Evolutionary conservation across 208 protist genomes (phyloP).

Genomic region (Kentomonas sorsogonicus): DNA sequence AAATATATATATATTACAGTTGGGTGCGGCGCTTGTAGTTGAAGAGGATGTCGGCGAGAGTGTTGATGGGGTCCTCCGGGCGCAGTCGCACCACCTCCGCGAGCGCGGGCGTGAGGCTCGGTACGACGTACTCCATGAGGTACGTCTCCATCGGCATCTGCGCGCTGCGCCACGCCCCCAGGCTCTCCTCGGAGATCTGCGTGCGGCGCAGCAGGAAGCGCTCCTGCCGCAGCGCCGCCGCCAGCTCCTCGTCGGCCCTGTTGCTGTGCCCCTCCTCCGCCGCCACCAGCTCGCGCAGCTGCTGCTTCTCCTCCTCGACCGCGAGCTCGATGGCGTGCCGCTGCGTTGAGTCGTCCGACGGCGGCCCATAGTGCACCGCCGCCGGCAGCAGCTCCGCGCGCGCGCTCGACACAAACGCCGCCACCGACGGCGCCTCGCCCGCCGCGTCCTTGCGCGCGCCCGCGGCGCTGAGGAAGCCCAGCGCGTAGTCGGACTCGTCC

Average conservation of each 20-base stretch:
- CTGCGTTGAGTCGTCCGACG: too few species aligned
- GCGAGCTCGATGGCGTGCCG: background rate
- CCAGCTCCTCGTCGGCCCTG: conserved; percentile 19
- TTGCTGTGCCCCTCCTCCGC: conserved; percentile 15
- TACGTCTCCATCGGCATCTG: conserved; percentile 79
- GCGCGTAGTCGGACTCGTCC: too few species aligned
- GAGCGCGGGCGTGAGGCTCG: conserved; percentile 86
- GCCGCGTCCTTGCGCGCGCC: too few species aligned
- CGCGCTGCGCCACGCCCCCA: conserved; percentile 14
- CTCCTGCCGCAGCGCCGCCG: conserved; percentile 30
- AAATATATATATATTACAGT: conserved; percentile 17
- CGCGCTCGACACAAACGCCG: too few species aligned
- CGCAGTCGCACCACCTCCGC: conserved; percentile 83
- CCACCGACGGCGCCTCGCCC: too few species aligned
- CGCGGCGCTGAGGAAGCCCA: too few species aligned
- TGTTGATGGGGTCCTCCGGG: conserved; percentile 90
- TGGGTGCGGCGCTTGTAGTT: conserved; percentile 55
- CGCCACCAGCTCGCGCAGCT: conserved; percentile 12
- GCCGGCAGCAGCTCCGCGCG: too few species aligned
- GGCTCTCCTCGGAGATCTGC: conserved; percentile 48
- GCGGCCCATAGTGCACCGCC: too few species aligned
- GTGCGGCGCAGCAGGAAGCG: conserved; percentile 45
- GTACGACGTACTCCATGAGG: conserved; percentile 92
- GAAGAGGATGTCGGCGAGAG: conserved; percentile 87
- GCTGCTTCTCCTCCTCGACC: conserved; percentile 3